Evolutionary conservation across 768 basidiomycete genomes (phyloP), one percentile per base, ranked within the genome.

Genomic region (Mycena indigotica): DNA sequence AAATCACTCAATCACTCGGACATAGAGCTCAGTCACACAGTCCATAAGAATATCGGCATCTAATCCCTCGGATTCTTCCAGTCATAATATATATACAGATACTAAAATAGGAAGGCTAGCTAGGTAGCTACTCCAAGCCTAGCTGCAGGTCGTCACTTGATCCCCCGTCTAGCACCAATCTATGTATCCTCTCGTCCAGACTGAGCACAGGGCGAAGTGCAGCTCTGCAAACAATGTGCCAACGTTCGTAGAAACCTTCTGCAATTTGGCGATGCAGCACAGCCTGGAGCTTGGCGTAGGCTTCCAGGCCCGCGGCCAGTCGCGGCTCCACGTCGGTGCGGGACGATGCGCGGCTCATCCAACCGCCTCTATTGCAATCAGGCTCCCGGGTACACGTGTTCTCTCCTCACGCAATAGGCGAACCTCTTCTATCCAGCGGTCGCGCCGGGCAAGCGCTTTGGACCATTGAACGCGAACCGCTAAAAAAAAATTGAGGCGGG

Each of bases 381-480:
- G 28, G 19, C 38, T 53, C 4, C 52, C 50, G 21, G 61, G 25
- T 0, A 57, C 55, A 0, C 56, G 28, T 4, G 40, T 28, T 65
- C 64, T 67, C 48, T 70, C 67, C 50, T 69, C 66, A 3, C 38
- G 16, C 19, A 68, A 44, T 4, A 69, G 39, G 1, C 38, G 25
- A 12, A 67, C 61, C 30, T 70, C 67, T 21, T 70, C 69, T 2
- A 28, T 26, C 67, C 67, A 70, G 5, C 48, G 58, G 3, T 57
- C 40, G 1, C 49, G 55, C 2, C 60, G 56, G 2, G 63, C 66
- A n/a, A 44, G 26, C 5, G 66, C 56, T 52, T 35, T 65, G 67
- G 35, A 53, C 66, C 65, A 69, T 23, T 67, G 63, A 5, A 69
- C 64, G 1, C 59, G 60, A 3, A 63, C 58, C 8, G 53, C 61